Evolutionary conservation across 164 flowering plant genomes (phyloP), one percentile per base, ranked within the genome.

Genomic region (Saururus chinensis): DNA sequence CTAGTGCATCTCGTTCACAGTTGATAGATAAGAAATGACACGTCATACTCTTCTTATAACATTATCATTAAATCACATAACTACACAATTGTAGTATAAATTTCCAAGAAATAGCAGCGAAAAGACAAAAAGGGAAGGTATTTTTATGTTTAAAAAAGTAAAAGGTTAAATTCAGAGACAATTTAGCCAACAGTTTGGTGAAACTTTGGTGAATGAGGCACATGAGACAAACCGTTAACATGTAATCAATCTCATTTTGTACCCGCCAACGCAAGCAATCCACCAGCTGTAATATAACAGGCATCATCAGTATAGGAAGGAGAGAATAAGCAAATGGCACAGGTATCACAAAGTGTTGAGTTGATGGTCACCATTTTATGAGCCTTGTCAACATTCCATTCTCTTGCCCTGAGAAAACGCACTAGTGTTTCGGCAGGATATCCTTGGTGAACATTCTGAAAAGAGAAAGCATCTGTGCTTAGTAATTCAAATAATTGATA

Each of bases 401-500:
- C 99, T 72, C 97, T 83, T 48, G 95, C 99, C 79, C 84, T 93
- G 25, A 93, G 89, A 75, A 90, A 93, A 24, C 99, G 84, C 65
- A 67, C 66, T 53, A 85, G 68, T 59, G 84, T 77, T 73, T 85
- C 96, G 40, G 61, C 53, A 45, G 78, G 83, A 75, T 81, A 75
- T 7, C 93, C 97, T 70, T 87, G 86, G 73, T 93, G 96, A 63
- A 90, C 55, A 71, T 80, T 87, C 99, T 93, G 87, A 21, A 77
- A 12, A 17, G 17, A 45, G 49, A 45, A 12, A 8, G 14, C 17
- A 45, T 17, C 11, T 45, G 13, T 45, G 7, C 17, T 45, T 45
- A 45, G 49, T 13, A 8, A 45, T 41, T 45, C 49, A 45, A 45
- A 45, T 13, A 45, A 45, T 17, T 45, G 14, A 45, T 4, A 1